phyloP scores from a whole-genome alignment of 768 basidiomycete species.

The Tylopilus sp. region DNA sequence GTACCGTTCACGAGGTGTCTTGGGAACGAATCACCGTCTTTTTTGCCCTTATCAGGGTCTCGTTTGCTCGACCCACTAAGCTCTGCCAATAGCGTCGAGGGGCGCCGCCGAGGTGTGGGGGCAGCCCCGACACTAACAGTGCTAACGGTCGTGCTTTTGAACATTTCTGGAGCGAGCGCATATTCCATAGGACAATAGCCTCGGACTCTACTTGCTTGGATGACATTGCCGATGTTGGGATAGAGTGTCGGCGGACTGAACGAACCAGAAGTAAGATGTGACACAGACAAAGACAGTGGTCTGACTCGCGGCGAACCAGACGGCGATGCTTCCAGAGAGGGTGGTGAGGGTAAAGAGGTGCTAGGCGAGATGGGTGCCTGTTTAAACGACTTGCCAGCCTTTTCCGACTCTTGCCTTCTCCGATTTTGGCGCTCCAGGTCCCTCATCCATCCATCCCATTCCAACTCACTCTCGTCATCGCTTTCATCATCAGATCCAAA shows the following conservation, averaged over 20 bases:
- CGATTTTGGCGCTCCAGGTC: slow-evolving; percentile 45
- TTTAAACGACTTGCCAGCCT: not conserved
- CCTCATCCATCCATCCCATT: slow-evolving; percentile 67
- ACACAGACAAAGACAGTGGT: slow-evolving; percentile 11
- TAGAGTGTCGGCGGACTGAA: slow-evolving; percentile 4
- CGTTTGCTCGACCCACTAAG: not conserved
- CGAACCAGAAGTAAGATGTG: slow-evolving; percentile 2
- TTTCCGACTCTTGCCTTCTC: slow-evolving; percentile 12
- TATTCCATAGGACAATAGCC: slow-evolving; percentile 4
- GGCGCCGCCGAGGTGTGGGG: slow-evolving; percentile 19
- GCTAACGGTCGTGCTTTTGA: slow-evolving; percentile 18
- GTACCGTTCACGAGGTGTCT: slow-evolving; percentile 1
- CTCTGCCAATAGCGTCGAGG: slow-evolving; percentile 23
- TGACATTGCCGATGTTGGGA: slow-evolving; percentile 23
- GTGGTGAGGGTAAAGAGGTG: slow-evolving; percentile 24
- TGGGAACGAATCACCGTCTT: not conserved
- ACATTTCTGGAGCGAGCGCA: not conserved
- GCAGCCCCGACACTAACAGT: slow-evolving; percentile 23
- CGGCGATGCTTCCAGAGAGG: slow-evolving; percentile 26
- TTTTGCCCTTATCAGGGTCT: slow-evolving; percentile 9
- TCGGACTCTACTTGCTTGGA: slow-evolving; percentile 3
- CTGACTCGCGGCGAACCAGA: slow-evolving; percentile 20
- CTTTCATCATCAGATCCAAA: slow-evolving; percentile 34
- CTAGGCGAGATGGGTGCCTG: not conserved
- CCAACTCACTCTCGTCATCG: slow-evolving; percentile 49